Base-by-base conservation (phyloP, 805 yeast genomes). In the Zygosaccharomyces rouxii region DNA sequence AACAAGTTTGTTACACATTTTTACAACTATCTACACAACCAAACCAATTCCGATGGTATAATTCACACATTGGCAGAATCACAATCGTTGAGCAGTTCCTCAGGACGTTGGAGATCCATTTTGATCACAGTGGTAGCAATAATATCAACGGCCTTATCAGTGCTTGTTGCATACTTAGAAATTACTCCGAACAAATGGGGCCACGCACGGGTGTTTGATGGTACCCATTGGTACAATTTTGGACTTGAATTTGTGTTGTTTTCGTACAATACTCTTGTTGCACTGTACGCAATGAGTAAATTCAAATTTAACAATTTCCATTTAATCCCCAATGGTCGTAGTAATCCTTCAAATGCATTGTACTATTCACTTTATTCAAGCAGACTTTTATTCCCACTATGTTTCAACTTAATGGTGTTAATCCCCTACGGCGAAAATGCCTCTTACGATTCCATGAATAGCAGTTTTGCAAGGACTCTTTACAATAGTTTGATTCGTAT, bases 281-380 rank as follows among this genome's bases (percentile, higher is more conserved):
- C 68, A 18, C 52, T 64, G 14, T 62, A 62, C 46, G 63, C 70
- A 5, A 58, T 66, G 66, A 60, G 66, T 42, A 60, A 60, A 41
- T 55, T 66, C 44, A 66, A 64, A 47, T 60, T 64, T 43, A 58
- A 56, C 38, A 59, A 63, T 46, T 62, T 66, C 42, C 70, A 66
- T 50, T 42, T 66, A 41, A 63, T 63, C 22, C 56, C 64, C 5
- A 64, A 60, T 45, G 70, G 70, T 14, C 52, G 55, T 19, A 63
- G 68, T 42, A 66, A 61, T 39, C 70, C 70, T 16, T 52, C 58
- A 31, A 66, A 66, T 42, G 55, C 67, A 9, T 47, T 64, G 14
- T 64, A 63, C 39, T 66, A 57, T 40, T 64, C 68, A 0, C 52
- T 66, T 6, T 64, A 66, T 48, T 62, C 68, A 2, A 61, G 65